Percentiles rank a stretch among this genome's conserved stretches.
phyloP scores from a whole-genome alignment of 495 filamentous ascomycete species.

The Tuber aestivum region DNA sequence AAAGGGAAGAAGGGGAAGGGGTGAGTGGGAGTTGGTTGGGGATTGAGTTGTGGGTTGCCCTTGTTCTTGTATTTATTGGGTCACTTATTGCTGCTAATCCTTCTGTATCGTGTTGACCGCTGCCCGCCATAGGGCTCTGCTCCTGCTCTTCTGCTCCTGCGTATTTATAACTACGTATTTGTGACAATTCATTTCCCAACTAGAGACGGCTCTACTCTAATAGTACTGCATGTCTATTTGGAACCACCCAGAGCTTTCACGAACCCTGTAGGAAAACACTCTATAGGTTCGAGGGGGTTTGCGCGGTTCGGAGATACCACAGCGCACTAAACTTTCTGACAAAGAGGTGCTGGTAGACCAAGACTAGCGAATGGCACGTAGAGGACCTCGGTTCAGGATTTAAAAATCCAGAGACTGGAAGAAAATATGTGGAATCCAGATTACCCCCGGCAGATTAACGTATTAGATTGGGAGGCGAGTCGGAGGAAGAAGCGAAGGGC shows the following conservation, averaged over 20 bases:
- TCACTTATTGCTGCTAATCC: neutral
- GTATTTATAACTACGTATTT: no score
- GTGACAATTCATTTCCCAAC: neutral
- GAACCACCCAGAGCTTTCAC: neutral
- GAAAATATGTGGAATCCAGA: neutral
- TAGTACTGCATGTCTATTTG: neutral
- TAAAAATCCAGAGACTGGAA: neutral
- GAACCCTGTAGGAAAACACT: neutral
- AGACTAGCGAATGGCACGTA: neutral
- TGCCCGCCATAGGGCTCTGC: neutral
- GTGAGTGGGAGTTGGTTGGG: constrained; percentile 15
- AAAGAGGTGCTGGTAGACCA: neutral
- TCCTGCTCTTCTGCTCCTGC: no score
- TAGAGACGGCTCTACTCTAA: neutral
- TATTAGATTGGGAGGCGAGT: no score
- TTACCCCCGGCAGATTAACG: neutral
- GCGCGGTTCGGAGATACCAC: neutral
- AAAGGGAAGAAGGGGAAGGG: constrained; percentile 12
- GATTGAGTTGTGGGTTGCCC: neutral
- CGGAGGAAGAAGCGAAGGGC: no score
- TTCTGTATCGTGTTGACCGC: neutral
- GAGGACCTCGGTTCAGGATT: neutral
- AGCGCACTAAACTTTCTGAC: neutral
- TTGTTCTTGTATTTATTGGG: neutral
- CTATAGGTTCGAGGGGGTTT: neutral